Conservation (phyloP, 768 basidiomycete genomes). For the Podaxis pistillaris region DNA sequence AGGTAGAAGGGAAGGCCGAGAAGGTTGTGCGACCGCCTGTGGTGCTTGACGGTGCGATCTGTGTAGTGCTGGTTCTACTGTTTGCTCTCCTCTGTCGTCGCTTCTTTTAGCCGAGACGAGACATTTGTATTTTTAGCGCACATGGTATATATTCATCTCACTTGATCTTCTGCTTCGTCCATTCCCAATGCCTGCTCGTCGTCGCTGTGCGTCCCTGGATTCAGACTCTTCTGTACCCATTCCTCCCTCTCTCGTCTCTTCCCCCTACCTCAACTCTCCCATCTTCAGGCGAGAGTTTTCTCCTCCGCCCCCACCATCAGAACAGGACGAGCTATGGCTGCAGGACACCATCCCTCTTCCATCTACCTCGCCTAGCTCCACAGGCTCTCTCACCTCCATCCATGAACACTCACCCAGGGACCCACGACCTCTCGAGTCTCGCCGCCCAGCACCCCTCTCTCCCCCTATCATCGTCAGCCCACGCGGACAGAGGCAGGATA, state of each 20-base stretch:
- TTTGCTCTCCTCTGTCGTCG: conserved; percentile 68
- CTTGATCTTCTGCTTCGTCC: not conserved
- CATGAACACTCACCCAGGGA: not conserved
- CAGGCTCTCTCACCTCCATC: conserved; percentile 12
- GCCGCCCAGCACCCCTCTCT: conserved; percentile 11
- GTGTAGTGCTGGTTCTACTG: conserved; percentile 65
- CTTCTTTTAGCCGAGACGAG: conserved; percentile 32
- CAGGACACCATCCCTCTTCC: conserved; percentile 57
- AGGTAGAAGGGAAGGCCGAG: conserved; percentile 13
- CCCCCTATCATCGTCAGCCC: conserved; percentile 12
- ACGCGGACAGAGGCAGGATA: not conserved
- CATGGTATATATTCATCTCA: conserved; percentile 6
- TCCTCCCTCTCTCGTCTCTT: conserved; percentile 56
- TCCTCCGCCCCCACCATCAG: conserved; percentile 37
- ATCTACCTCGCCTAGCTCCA: conserved; percentile 16
- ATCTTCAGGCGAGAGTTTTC: conserved; percentile 40
- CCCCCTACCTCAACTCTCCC: conserved; percentile 53
- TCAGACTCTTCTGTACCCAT: conserved; percentile 43
- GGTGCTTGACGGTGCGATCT: conserved; percentile 72
- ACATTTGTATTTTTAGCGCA: conserved; percentile 15
- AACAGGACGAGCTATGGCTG: conserved; percentile 59
- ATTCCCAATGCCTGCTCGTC: conserved; percentile 22
- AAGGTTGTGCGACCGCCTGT: conserved; percentile 47
- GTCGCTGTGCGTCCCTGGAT: conserved; percentile 35
- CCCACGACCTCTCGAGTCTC: not conserved